Evolutionary conservation across 768 basidiomycete species (phyloP).

Genomic region (Amanita thiersii): DNA sequence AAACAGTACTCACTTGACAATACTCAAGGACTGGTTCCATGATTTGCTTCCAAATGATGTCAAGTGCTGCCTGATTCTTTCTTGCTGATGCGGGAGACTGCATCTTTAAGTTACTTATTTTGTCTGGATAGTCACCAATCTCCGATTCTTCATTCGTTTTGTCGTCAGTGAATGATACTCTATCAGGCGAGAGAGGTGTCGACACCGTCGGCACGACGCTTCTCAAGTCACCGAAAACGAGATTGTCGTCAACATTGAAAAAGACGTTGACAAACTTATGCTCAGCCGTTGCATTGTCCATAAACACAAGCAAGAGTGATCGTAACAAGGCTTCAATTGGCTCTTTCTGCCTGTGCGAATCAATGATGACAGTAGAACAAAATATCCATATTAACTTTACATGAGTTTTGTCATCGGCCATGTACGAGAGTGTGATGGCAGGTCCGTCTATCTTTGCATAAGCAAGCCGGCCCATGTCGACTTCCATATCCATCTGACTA

Average conservation of each 20-base stretch:
- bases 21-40: slow-evolving; percentile 90
- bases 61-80: slow-evolving; percentile 52
- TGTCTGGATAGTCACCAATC: slow-evolving; percentile 27
- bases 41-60: slow-evolving; percentile 82
- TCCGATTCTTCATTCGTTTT: slow-evolving; percentile 46
- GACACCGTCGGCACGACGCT: slow-evolving; percentile 27
- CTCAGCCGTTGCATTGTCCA: slow-evolving; percentile 93
- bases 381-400: slow-evolving; percentile 38
- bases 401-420: slow-evolving; percentile 83
- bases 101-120: slow-evolving; percentile 23
- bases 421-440: slow-evolving; percentile 72
- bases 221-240: slow-evolving; percentile 26
- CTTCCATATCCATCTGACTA: slow-evolving; percentile 30
- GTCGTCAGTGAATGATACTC: slow-evolving; percentile 28
- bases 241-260: slow-evolving; percentile 44
- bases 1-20: slow-evolving; percentile 46
- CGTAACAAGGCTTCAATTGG: slow-evolving; percentile 78
- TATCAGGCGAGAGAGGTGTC: slow-evolving; percentile 35
- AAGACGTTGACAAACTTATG: slow-evolving; percentile 83
- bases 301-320: slow-evolving; percentile 80
- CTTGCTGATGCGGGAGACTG: slow-evolving; percentile 27
- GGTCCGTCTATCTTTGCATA: slow-evolving; percentile 76
- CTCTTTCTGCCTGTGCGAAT: slow-evolving; percentile 46
- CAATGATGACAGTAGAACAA: neutral
- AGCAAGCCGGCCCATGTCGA: slow-evolving; percentile 50